These are phyloP conservation scores for Afroboletus lepidellus DNA, from an alignment of 1,284 basidiomycete species.

Conservation along the genomic window DNA sequence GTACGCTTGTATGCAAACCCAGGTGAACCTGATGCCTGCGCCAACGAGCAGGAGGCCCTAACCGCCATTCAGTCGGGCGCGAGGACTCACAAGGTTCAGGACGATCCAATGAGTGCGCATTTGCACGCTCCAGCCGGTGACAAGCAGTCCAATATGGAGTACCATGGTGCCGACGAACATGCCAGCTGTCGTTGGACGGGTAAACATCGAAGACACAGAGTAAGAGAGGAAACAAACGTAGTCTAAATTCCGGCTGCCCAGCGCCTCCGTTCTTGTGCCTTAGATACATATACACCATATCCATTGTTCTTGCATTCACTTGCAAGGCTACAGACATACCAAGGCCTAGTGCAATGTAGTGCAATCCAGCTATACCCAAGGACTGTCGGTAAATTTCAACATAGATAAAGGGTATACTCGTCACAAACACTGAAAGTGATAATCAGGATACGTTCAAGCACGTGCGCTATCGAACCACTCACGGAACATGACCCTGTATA, in stretches of 20 bases:
- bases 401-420: slow-evolving; percentile 65
- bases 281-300: slow-evolving; percentile 46
- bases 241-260: slow-evolving; percentile 49
- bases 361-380: slow-evolving; percentile 55
- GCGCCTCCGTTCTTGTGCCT: slow-evolving; percentile 42
- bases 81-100: slow-evolving; percentile 54
- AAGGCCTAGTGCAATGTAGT: slow-evolving; percentile 55
- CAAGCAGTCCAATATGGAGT: slow-evolving; percentile 58
- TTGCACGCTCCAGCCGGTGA: slow-evolving; percentile 67
- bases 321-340: slow-evolving; percentile 46
- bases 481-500: slow-evolving; percentile 57
- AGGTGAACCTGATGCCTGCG: slow-evolving; percentile 45
- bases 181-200: slow-evolving; percentile 39
- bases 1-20: slow-evolving; percentile 51
- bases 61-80: background rate
- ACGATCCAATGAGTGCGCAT: slow-evolving; percentile 61
- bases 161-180: slow-evolving; percentile 58
- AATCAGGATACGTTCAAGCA: slow-evolving; percentile 11
- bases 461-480: slow-evolving; percentile 21
- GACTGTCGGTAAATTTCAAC: slow-evolving; percentile 47
- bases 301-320: slow-evolving; percentile 46
- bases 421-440: slow-evolving; percentile 49
- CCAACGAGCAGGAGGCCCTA: slow-evolving; percentile 54
- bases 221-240: slow-evolving; percentile 24
- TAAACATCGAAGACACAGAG: slow-evolving; percentile 1